Conservation (phyloP, 2,329 filamentous ascomycete species). For the Verticillium zaregamsianum region DNA sequence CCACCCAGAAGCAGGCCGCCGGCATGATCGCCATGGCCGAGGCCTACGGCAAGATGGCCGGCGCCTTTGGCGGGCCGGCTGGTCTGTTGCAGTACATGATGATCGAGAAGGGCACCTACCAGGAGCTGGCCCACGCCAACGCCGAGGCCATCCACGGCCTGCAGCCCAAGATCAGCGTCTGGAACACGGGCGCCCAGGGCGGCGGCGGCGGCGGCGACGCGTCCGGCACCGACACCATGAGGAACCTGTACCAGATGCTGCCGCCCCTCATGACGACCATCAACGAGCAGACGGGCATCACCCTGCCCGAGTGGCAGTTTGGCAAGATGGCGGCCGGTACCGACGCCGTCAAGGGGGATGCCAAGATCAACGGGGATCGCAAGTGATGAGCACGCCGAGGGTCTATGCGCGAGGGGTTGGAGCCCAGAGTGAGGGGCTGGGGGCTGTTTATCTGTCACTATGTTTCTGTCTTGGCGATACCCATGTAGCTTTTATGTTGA, state of each 20-base stretch:
- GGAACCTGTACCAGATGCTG: conserved; percentile 80
- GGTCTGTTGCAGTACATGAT: conserved; percentile 82
- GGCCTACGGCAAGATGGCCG: conserved; percentile 69
- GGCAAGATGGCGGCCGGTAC: conserved; percentile 36
- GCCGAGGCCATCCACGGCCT: conserved; percentile 70
- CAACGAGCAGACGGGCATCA: conserved; percentile 83
- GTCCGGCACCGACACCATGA: conserved; percentile 56
- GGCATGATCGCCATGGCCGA: conserved; percentile 73
- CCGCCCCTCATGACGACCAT: conserved; percentile 82
- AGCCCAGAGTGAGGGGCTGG: too few species aligned
- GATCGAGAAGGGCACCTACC: conserved; percentile 78
- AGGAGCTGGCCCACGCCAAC: conserved; percentile 74
- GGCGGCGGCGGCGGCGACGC: conserved; percentile 30
- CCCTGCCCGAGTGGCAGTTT: conserved; percentile 73
- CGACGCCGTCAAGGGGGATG: conserved; percentile 20
- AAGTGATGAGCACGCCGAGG: too few species aligned
- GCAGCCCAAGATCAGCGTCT: conserved; percentile 85
- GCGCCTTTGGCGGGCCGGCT: conserved; percentile 72
- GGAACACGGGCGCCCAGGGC: conserved; percentile 68
- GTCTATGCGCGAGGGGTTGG: too few species aligned
- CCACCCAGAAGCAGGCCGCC: conserved; percentile 69
- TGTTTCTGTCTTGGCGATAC: not conserved
- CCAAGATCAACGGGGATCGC: conserved; percentile 1
- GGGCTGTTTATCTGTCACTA: not conserved
- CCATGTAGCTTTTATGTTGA: not conserved